Evolutionary conservation across 2,329 filamentous ascomycete genomes (phyloP), one percentile per base, ranked within the genome.

Genomic region (Alternaria solani): DNA sequence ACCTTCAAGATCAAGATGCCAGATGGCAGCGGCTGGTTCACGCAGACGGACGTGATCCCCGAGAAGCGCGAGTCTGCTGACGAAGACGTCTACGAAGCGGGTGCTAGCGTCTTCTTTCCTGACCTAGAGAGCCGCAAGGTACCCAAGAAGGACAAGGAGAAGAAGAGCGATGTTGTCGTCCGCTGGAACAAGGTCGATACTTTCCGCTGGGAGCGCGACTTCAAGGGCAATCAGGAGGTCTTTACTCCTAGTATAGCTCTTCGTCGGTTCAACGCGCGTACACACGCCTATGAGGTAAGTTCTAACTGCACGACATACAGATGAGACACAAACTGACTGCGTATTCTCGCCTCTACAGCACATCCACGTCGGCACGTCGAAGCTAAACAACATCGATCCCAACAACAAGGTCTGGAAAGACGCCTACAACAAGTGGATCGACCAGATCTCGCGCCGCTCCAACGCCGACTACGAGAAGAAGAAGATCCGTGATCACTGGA

Each of bases 391-490:
- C 5, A 36, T 49, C 2, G 43, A 59, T 0, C 56, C 56, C 1
- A 59, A 59, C 12, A 25, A 59, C 20, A 59, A 55, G 28, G 16
- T 7, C 5, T 59, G 56, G 56, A 36, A 49, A 1, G 53, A 55
- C 6, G 43, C 34, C 3, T 59, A 59, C 36, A 49, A 59, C 51
- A 59, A 59, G 43, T 59, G 56, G 56, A 36, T 59, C 5, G 44
- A 55, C 25, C 56, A 59, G 28, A 59, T 59, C 20, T 49, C 38
- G 28, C 56, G 56, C 11, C 56, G 56, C 4, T 49, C 51, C 2
- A 49, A 59, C 25, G 44, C 43, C 9, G 38, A 25, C 3, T 55
- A 48, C 12, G 20, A 47, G 7, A 38, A 55, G 23, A 47, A 48
- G 12, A 59, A 49, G 28, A 26, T 14, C 8, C 56, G 51, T 3